Percentiles rank a stretch among this genome's conserved stretches.
These are phyloP conservation scores for Cyberlindnera suaveolens DNA, from an alignment of 805 yeast species.

Conservation along the genomic window DNA sequence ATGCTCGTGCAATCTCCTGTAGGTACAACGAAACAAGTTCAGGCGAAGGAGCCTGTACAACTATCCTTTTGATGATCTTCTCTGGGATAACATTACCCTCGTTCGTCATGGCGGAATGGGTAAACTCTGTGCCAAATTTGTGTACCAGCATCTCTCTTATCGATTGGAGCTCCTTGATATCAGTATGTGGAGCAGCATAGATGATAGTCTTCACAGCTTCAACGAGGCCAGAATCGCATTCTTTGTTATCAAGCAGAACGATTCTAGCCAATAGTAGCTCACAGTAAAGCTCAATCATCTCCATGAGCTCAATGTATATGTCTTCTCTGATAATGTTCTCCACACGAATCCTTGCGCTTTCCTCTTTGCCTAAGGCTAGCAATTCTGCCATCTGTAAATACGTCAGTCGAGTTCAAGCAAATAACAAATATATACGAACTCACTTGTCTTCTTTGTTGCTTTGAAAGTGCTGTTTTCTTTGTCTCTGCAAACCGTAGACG, in stretches of 20 bases:
- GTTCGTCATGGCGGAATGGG: slow-evolving; percentile 42
- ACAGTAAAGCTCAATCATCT: slow-evolving; percentile 74
- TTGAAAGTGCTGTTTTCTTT: slow-evolving; percentile 64
- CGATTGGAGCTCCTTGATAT: slow-evolving; percentile 60
- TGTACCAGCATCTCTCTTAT: slow-evolving; percentile 56
- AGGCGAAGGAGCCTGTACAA: slow-evolving; percentile 58
- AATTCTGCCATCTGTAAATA: slow-evolving; percentile 53
- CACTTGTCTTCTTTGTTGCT: slow-evolving; percentile 58
- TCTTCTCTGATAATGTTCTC: slow-evolving; percentile 84
- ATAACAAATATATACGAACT: slow-evolving; percentile 1
- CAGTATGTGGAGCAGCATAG: slow-evolving; percentile 66
- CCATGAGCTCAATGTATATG: slow-evolving; percentile 70
- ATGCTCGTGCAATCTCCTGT: slow-evolving; percentile 75
- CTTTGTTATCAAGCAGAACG: slow-evolving; percentile 41
- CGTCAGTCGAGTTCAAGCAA: neutral
- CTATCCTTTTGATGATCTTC: slow-evolving; percentile 58
- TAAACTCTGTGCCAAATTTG: slow-evolving; percentile 65
- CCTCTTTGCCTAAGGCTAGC: slow-evolving; percentile 63
- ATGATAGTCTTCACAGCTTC: slow-evolving; percentile 73
- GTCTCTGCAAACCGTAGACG: slow-evolving; percentile 64
- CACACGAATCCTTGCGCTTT: slow-evolving; percentile 76
- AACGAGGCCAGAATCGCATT: slow-evolving; percentile 26
- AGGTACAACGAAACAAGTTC: slow-evolving; percentile 65
- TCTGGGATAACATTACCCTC: slow-evolving; percentile 50
- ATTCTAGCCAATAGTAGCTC: slow-evolving; percentile 75